Conservation (phyloP, 2,329 filamentous ascomycete species). For the Mycocentrospora acerina region DNA sequence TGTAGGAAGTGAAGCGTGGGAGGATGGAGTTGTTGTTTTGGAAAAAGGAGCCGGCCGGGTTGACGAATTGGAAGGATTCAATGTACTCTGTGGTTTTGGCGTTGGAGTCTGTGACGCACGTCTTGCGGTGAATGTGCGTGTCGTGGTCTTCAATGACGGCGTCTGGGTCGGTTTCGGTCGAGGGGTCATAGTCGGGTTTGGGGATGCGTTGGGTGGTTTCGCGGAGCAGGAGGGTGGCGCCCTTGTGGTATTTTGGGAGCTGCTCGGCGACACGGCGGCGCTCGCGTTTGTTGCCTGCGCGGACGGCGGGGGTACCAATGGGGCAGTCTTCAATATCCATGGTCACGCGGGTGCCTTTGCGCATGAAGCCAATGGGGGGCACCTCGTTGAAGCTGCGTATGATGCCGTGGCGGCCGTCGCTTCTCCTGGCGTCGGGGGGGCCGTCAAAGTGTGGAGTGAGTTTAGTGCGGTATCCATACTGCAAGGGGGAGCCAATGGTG, state of each 20-base stretch:
- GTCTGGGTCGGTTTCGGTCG: constrained; percentile 37
- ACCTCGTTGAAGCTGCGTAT: constrained; percentile 62
- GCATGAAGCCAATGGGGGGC: constrained; percentile 87
- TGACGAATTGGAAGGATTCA: constrained; percentile 80
- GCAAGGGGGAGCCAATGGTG: constrained; percentile 85
- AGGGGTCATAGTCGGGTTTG: constrained; percentile 43
- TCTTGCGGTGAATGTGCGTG: constrained; percentile 73
- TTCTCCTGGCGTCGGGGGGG: constrained; percentile 57
- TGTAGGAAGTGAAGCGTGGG: constrained; percentile 79
- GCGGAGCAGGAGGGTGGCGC: constrained; percentile 84
- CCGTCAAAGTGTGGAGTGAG: constrained; percentile 94
- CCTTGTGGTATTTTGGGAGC: constrained; percentile 70
- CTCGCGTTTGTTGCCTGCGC: constrained; percentile 76
- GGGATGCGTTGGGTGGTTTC: constrained; percentile 74
- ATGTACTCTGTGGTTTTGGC: constrained; percentile 85
- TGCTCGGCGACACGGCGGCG: constrained; percentile 72
- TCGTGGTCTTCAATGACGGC: constrained; percentile 58
- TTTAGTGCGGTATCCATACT: constrained; percentile 95
- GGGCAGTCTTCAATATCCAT: constrained; percentile 98
- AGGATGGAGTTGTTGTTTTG: constrained; percentile 99
- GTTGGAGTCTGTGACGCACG: constrained; percentile 84
- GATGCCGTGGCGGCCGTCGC: constrained; percentile 53
- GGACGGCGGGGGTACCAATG: constrained; percentile 84
- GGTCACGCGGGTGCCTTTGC: constrained; percentile 75
- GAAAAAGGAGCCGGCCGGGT: constrained; percentile 93